Base-by-base conservation (phyloP, 2,329 filamentous ascomycete species). In the Alternaria incomplexa region DNA sequence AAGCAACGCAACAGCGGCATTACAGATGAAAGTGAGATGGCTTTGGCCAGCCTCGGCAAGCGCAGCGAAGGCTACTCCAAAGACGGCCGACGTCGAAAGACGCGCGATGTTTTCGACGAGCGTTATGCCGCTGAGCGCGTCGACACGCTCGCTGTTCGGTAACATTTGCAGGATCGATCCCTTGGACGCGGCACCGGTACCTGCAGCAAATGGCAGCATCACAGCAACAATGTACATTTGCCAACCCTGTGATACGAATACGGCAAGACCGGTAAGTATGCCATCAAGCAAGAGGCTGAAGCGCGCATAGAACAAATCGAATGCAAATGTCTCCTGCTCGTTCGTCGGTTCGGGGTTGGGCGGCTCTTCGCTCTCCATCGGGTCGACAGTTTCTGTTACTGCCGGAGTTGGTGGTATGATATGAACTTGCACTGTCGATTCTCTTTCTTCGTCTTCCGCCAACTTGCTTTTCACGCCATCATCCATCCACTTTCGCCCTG, bases 131-230 rank as follows among this genome's bases (percentile, higher is more conserved):
- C 89, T 88, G 4, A 93, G 80, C 0, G 90, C 90, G 71, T 93
- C 90, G 0, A 87, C 84, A 0, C 90, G 84, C 58, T 90, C 86
- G 0, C 83, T 83, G 2, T 87, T 82, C 0, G 88, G 81, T 47
- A 89, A 89, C 89, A 92, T 90, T 60, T 90, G 87, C 0, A 91
- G 85, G 62, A 92, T 91, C n/a, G 90, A 88, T 1, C 90, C 90
- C 67, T 92, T 93, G 1, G 89, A 89, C 0, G 90, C 89, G 0
- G 89, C 86, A 0, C 89, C 90, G 0, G 90, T 90, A 0, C 90
- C 90, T 0, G 90, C 90, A 0, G 88, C 89, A 28, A 92, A 87
- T 0, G 90, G 90, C 0, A 93, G 82, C 1, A 92, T 73, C 25
- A 87, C 85, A 0, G 89, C 89, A 2, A 90, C 86, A 0, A 91